Conservation (phyloP, 1,284 basidiomycete genomes). For the Irpex lacteus region DNA sequence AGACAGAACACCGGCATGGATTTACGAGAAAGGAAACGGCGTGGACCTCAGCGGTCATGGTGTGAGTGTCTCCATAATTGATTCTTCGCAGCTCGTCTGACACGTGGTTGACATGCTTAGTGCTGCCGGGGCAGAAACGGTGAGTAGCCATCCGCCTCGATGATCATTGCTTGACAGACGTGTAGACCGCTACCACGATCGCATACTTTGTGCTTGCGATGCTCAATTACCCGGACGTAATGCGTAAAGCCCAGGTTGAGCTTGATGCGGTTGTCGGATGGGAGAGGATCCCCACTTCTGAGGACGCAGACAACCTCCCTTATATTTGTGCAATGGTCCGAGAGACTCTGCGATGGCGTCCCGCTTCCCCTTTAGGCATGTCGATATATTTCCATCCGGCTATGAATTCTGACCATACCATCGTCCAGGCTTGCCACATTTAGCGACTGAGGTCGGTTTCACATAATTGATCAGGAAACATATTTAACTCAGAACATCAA, state of each 20-base stretch:
- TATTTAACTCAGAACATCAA: not conserved
- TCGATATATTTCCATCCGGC: not conserved
- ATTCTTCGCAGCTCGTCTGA: too few species aligned
- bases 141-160: not conserved
- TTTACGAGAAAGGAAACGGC: not conserved
- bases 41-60: not conserved
- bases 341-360: constrained; percentile 3
- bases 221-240: constrained; percentile 3
- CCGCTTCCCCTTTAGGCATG: not conserved
- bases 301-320: constrained; percentile 1
- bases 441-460: not conserved
- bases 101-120: not conserved
- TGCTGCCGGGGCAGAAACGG: not conserved
- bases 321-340: constrained; percentile 6
- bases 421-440: not conserved
- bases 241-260: constrained; percentile 5
- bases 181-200: not conserved
- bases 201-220: constrained; percentile 1
- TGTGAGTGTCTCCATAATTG: not conserved
- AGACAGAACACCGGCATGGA: not conserved
- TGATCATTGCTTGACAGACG: not conserved
- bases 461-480: not conserved
- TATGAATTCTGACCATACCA: not conserved
- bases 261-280: constrained; percentile 1
- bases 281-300: not conserved